These are phyloP conservation scores for Fusarium pilosicola DNA, from an alignment of 2,329 filamentous ascomycete species.

Conservation along the genomic window DNA sequence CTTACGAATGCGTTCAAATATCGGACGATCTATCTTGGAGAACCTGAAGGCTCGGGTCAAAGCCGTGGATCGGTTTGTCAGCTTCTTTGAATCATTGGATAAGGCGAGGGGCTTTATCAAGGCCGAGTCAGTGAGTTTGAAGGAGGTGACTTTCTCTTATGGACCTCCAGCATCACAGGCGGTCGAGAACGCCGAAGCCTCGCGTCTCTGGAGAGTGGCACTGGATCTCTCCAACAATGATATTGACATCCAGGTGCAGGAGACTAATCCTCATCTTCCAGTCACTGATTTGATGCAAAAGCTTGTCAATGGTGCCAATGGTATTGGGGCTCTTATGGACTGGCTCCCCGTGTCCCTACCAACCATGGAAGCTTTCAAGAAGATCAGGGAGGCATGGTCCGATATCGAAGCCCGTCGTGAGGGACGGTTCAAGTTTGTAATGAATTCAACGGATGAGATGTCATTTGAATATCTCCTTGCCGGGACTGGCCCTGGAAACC, in stretches of 20 bases:
- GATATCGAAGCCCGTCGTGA: constrained; percentile 53
- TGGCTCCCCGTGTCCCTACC: constrained; percentile 71
- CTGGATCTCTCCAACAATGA: constrained; percentile 65
- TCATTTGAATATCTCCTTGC: constrained; percentile 63
- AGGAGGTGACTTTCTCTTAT: constrained; percentile 76
- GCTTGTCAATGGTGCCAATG: constrained; percentile 65
- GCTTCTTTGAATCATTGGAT: constrained; percentile 74
- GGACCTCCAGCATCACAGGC: constrained; percentile 45
- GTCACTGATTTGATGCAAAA: constrained; percentile 67
- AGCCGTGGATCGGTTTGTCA: constrained; percentile 75
- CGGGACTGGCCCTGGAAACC: constrained; percentile 32
- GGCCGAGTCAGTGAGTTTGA: constrained; percentile 69
- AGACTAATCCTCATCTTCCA: constrained; percentile 73
- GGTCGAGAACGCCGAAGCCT: background rate
- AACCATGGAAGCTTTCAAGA: constrained; percentile 69
- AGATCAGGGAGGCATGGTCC: constrained; percentile 67
- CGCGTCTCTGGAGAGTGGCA: constrained; percentile 61
- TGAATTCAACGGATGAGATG: constrained; percentile 67
- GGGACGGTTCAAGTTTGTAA: constrained; percentile 61
- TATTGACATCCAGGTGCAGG: constrained; percentile 69
- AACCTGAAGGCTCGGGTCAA: constrained; percentile 69
- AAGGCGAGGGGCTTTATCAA: constrained; percentile 64
- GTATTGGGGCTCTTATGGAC: constrained; percentile 62
- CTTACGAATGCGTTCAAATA: constrained; percentile 66
- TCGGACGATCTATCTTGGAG: constrained; percentile 68